Base-by-base conservation (phyloP, 148 eudicot species). In the Talinum fruticosum region DNA sequence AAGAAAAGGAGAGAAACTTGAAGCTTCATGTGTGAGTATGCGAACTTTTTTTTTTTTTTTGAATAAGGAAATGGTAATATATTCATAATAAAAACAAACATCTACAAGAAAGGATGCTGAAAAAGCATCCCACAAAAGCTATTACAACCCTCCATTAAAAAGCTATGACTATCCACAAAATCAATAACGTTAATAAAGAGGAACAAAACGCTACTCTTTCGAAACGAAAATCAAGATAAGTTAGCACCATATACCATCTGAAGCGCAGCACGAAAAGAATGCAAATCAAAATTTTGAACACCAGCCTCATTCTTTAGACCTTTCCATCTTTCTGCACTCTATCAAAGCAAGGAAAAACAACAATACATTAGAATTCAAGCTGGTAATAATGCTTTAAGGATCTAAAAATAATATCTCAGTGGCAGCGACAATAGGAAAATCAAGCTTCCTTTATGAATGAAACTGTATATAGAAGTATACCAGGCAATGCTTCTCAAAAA, bases 191-290 rank as follows among this genome's bases (percentile, higher is more conserved):
- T n/a, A n/a, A n/a, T n/a, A n/a, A n/a, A n/a, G n/a, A n/a, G n/a
- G n/a, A n/a, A n/a, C n/a, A n/a, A n/a, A n/a, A n/a, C n/a, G n/a
- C n/a, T n/a, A n/a, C n/a, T n/a, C n/a, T n/a, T n/a, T n/a, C n/a
- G n/a, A n/a, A n/a, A n/a, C n/a, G n/a, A n/a, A n/a, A n/a, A n/a
- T n/a, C n/a, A n/a, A n/a, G n/a, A n/a, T n/a, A n/a, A n/a, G n/a
- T n/a, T n/a, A n/a, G n/a, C n/a, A n/a, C n/a, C n/a, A n/a, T n/a
- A 23, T 87, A 94, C 97, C 96, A 95, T 90, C 85, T 95, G 98
- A 80, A 95, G 92, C 82, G 87, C 91, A 82, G 98, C 98, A 71
- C 98, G 96, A 79, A 88, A 91, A 73, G 90, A 89, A 89, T 95
- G 98, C 86, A 92, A 78, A 82, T 92, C 92, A 84, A 95, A 95